Percentiles rank a stretch among this genome's conserved stretches.
Evolutionary conservation across 225 moss, liverwort and hornwort genomes (phyloP).

Genomic region (Antitrichia curtipendula): DNA sequence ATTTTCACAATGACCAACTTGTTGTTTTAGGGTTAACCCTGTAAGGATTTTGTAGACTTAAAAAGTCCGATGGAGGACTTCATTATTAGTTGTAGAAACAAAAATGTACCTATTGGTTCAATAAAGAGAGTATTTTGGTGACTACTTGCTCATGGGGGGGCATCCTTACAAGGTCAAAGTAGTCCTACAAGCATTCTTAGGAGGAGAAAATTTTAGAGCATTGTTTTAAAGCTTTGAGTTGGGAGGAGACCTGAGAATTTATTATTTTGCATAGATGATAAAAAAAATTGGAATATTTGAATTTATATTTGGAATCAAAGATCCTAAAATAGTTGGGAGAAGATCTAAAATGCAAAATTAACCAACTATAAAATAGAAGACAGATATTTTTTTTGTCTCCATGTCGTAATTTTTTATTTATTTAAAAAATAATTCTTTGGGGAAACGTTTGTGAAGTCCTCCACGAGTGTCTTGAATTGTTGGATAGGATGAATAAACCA

Average conservation of each 20-base stretch:
- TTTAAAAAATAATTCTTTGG: neutral
- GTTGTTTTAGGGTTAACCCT: fast-evolving
- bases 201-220: fast-evolving
- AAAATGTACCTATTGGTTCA: neutral
- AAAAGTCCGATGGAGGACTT: fast-evolving
- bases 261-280: neutral
- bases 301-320: neutral
- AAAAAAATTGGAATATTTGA: neutral
- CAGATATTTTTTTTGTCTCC: neutral
- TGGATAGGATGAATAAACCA: neutral
- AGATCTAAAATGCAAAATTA: neutral
- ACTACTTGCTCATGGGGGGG: neutral
- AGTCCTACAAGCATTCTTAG: neutral
- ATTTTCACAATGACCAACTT: fast-evolving
- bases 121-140: fast-evolving
- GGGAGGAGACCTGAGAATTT: neutral
- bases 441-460: neutral
- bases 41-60: fast-evolving
- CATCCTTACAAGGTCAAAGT: neutral
- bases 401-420: neutral
- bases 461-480: neutral
- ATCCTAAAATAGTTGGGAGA: neutral
- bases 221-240: neutral
- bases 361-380: too few relatives aligned
- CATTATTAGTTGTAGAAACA: fast-evolving